phyloP scores from a whole-genome alignment of 2,329 filamentous ascomycete genomes.

The Coleophoma crateriformis region DNA sequence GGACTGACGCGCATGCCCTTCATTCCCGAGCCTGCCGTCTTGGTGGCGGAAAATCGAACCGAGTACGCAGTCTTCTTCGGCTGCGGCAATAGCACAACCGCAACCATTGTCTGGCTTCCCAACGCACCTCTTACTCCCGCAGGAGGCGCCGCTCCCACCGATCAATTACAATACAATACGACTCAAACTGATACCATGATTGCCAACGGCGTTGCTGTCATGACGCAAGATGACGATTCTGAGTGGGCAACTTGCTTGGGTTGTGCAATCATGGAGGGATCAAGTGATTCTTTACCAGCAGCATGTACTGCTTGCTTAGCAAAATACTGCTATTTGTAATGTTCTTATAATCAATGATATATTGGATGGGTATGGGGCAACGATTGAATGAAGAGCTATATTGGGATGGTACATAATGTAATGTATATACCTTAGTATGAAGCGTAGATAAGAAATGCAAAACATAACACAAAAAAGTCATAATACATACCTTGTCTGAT shows the following conservation, averaged over 20 bases:
- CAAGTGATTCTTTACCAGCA: conserved; percentile 14
- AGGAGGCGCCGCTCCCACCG: conserved; percentile 23
- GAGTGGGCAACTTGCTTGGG: conserved; percentile 32
- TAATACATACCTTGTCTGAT: no score
- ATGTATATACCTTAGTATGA: no score
- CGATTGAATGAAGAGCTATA: no score
- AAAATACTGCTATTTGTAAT: conserved; percentile 26
- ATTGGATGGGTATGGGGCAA: no score
- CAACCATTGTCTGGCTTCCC: conserved; percentile 36
- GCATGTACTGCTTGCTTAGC: conserved; percentile 31
- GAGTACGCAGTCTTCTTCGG: conserved; percentile 33
- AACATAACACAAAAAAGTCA: no score
- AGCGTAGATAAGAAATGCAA: no score
- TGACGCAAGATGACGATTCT: conserved; percentile 26
- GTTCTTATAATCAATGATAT: no score
- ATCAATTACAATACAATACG: conserved; percentile 27
- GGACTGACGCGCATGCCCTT: conserved; percentile 32
- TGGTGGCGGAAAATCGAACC: conserved; percentile 24
- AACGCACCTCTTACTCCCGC: conserved; percentile 31
- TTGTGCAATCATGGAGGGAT: conserved; percentile 31
- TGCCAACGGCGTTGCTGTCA: conserved; percentile 30
- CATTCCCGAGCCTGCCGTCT: conserved; percentile 27
- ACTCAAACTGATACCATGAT: conserved; percentile 29
- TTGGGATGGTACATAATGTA: no score
- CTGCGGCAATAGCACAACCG: conserved; percentile 39